Evolutionary conservation across 2,329 filamentous ascomycete species (phyloP), one percentile per base, ranked within the genome.

Genomic region (Emmonsiellopsis sp.): DNA sequence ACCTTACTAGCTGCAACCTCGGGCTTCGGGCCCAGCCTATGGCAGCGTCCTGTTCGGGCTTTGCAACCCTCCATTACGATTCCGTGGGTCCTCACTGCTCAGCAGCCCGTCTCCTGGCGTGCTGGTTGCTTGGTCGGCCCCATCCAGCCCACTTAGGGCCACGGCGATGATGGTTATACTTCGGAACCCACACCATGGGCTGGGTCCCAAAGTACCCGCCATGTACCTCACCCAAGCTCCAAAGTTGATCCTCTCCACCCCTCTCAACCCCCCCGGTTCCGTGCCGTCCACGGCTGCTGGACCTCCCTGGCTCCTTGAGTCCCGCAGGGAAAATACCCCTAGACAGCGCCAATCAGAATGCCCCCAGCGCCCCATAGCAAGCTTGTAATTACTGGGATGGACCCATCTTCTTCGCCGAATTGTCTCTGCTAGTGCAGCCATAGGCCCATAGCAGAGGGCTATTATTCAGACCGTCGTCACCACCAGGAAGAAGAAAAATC

Each of bases 391-490:
- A 9, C 33, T 39, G 9, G 45, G 33, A 34, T 48, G 45, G 21
- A n/a, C 33, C 45, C 45, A 48, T 39, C 45, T 48, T 17, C 17
- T 21, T 48, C 45, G 45, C 33, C 45, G 45, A 27, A 14, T 36
- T 48, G 14, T 47, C 21, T 33, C 44, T 47, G n/a, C 21, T 27
- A 27, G 21, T 27, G 21, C 21, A 27, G 44, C 44, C 31, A 34
- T 31, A 33, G 32, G 8, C 31, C 13, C 31, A 47, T 47, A 47
- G 5, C 32, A 33, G 44, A 8, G 27, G 33, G 32, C 21, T 37
- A 48, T 48, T 48, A 48, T 37, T 48, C 45, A 48, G 33, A 48
- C 33, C 36, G 45, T 48, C 45, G 45, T 48, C 45, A 48, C 45
- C 45, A 48, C 45, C 43, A 17, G 36, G 6, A 37, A 48, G 37